A percentile compares a stretch with the other conserved stretches of the same genome.
These are phyloP conservation scores for Fusarium xylarioides DNA, from an alignment of 2,329 filamentous ascomycete species.

Conservation along the genomic window DNA sequence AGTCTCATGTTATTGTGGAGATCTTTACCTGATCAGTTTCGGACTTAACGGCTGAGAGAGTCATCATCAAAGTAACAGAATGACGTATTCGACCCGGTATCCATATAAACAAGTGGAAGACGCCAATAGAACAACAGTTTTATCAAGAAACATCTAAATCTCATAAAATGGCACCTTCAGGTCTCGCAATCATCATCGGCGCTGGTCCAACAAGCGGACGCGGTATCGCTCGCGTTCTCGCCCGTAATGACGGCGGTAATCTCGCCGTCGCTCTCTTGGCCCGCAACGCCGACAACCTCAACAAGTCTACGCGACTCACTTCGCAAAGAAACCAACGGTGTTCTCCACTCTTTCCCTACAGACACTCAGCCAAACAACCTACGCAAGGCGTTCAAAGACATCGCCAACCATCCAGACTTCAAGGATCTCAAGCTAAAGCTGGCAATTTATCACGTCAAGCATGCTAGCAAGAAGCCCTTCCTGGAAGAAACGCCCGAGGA, in stretches of 20 bases:
- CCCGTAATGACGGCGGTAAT: slow-evolving; percentile 17
- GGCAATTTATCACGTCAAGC: slow-evolving; percentile 66
- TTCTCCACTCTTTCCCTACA: slow-evolving; percentile 25
- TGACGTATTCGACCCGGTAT: slow-evolving; percentile 6
- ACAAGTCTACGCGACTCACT: slow-evolving; percentile 51
- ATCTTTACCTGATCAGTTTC: neutral
- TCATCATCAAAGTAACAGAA: neutral
- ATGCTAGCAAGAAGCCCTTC: slow-evolving; percentile 63
- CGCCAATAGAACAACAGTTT: accelerated
- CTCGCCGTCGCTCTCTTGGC: slow-evolving; percentile 32
- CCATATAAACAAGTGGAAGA: neutral
- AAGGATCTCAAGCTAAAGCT: slow-evolving; percentile 59
- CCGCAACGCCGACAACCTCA: slow-evolving; percentile 30
- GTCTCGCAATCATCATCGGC: slow-evolving; percentile 61
- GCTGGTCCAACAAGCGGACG: slow-evolving; percentile 61
- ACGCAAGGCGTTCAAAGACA: slow-evolving; percentile 42
- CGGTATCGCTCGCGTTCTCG: slow-evolving; percentile 59
- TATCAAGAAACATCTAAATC: neutral
- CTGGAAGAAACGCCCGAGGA: slow-evolving; percentile 61
- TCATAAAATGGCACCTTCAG: slow-evolving; percentile 54
- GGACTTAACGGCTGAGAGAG: neutral
- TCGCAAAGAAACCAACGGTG: slow-evolving; percentile 54
- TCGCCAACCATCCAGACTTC: slow-evolving; percentile 59
- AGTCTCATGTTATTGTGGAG: no score
- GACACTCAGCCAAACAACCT: slow-evolving; percentile 23